Evolutionary conservation across 1,284 basidiomycete species (phyloP).

Genomic region (Veloboletus limbatus): DNA sequence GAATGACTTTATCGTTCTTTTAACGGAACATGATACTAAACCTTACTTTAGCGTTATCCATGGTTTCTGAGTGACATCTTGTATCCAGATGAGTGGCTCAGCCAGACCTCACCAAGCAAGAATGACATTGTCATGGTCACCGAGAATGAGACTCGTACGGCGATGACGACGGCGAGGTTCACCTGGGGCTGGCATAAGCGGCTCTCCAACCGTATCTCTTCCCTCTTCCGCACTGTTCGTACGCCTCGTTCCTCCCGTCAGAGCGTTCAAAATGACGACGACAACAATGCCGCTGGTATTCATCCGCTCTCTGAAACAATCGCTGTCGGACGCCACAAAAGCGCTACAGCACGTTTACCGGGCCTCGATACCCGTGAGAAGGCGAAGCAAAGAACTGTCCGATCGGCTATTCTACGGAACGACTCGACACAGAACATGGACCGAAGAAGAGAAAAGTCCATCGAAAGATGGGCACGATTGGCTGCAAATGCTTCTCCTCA

Average conservation of each 20-base stretch:
- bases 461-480: constrained; percentile 36
- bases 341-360: constrained; percentile 9
- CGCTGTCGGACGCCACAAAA: constrained; percentile 23
- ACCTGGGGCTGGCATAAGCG: constrained; percentile 51
- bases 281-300: constrained; percentile 32
- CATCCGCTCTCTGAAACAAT: constrained; percentile 26
- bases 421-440: constrained; percentile 22
- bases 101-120: constrained; percentile 65
- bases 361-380: constrained; percentile 17
- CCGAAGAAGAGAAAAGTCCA: constrained; percentile 33
- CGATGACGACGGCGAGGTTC: constrained; percentile 63
- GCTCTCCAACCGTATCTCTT: constrained; percentile 43
- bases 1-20: constrained; percentile 28
- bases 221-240: constrained; percentile 44
- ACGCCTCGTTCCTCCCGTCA: constrained; percentile 39
- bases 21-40: constrained; percentile 10
- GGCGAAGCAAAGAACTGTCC: constrained; percentile 17
- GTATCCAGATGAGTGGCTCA: constrained; percentile 76
- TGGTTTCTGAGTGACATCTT: constrained; percentile 81
- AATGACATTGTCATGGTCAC: constrained; percentile 67
- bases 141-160: constrained; percentile 77
- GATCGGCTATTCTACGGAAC: constrained; percentile 20
- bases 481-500: constrained; percentile 21
- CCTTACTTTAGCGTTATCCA: constrained; percentile 46
- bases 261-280: constrained; percentile 21